phyloP scores from a whole-genome alignment of 2,329 filamentous ascomycete genomes.

The Harringtonia lauricola region DNA sequence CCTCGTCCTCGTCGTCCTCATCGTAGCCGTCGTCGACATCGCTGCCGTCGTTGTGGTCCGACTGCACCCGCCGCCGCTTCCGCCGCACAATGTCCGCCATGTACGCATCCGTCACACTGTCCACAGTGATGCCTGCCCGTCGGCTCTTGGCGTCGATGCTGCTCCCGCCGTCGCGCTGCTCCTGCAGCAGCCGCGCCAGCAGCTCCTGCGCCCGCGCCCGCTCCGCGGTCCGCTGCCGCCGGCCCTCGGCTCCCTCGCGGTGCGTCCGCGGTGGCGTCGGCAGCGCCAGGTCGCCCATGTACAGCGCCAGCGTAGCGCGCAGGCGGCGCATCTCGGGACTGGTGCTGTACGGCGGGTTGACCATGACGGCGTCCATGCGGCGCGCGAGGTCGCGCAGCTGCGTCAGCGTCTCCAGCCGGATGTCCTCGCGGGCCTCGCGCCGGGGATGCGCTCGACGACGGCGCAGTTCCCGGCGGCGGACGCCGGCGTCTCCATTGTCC shows the following conservation, averaged over 20 bases:
- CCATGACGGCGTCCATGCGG: slow-evolving; percentile 61
- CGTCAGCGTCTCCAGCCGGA: slow-evolving; percentile 40
- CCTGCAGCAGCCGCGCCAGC: slow-evolving; percentile 25
- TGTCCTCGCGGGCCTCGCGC: slow-evolving; percentile 24
- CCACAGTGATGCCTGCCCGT: slow-evolving; percentile 2
- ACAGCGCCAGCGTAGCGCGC: slow-evolving; percentile 63
- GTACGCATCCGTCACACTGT: slow-evolving; percentile 7
- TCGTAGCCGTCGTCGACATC: neutral
- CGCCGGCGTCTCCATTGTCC: neutral
- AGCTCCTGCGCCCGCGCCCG: slow-evolving; percentile 22
- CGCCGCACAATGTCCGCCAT: slow-evolving; percentile 1
- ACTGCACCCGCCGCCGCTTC: neutral
- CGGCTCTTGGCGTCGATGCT: neutral
- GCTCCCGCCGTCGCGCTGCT: slow-evolving; percentile 13
- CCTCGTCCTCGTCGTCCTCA: slow-evolving; percentile 3
- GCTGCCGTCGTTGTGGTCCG: neutral
- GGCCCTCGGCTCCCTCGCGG: slow-evolving; percentile 18
- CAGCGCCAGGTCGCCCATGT: slow-evolving; percentile 57
- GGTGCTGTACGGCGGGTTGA: slow-evolving; percentile 58
- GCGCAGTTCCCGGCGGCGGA: neutral
- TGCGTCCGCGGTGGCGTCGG: slow-evolving; percentile 22
- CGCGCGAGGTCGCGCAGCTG: slow-evolving; percentile 52
- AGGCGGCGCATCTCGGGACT: slow-evolving; percentile 57
- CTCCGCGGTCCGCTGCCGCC: slow-evolving; percentile 21
- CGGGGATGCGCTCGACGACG: slow-evolving; percentile 2